Evolutionary conservation across 2,329 filamentous ascomycete genomes (phyloP).

Genomic region (Hirsutella rhossiliensis): DNA sequence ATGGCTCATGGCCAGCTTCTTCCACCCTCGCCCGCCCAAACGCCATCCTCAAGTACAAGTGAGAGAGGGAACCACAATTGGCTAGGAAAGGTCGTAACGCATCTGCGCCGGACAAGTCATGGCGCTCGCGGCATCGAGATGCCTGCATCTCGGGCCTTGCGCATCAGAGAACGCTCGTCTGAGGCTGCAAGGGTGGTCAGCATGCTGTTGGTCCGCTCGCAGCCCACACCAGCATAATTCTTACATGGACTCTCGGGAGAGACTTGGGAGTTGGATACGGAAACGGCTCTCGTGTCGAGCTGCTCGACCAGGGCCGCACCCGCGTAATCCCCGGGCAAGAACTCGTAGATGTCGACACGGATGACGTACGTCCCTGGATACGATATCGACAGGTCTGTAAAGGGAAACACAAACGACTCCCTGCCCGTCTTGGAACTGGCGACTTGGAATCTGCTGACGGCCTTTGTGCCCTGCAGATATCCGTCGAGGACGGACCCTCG

Average conservation of each 20-base stretch:
- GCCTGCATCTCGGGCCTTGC: constrained; percentile 3
- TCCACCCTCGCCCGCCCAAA: no score
- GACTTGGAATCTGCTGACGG: constrained; percentile 8
- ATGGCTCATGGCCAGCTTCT: no score
- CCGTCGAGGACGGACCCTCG: constrained; percentile 8
- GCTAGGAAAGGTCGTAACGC: no score
- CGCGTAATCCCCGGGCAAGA: constrained; percentile 4
- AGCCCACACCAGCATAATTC: neutral
- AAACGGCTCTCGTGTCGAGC: constrained; percentile 8
- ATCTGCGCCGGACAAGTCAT: neutral
- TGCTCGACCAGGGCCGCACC: constrained; percentile 7
- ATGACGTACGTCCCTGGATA: constrained; percentile 12
- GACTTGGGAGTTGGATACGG: constrained; percentile 3
- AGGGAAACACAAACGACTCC: constrained; percentile 12
- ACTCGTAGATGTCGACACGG: constrained; percentile 16
- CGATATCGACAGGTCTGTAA: constrained; percentile 12
- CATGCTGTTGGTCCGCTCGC: neutral
- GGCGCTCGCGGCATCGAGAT: neutral
- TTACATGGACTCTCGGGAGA: constrained; percentile 5
- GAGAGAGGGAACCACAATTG: no score
- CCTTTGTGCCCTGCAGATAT: constrained; percentile 8
- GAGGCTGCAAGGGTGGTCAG: constrained; percentile 2
- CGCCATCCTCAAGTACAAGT: no score
- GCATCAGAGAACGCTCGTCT: constrained; percentile 3
- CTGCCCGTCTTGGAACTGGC: constrained; percentile 2